A percentile compares a stretch with the other conserved stretches of the same genome.
Evolutionary conservation across 768 basidiomycete species (phyloP).

Genomic region (Leccinum longicurvipes): DNA sequence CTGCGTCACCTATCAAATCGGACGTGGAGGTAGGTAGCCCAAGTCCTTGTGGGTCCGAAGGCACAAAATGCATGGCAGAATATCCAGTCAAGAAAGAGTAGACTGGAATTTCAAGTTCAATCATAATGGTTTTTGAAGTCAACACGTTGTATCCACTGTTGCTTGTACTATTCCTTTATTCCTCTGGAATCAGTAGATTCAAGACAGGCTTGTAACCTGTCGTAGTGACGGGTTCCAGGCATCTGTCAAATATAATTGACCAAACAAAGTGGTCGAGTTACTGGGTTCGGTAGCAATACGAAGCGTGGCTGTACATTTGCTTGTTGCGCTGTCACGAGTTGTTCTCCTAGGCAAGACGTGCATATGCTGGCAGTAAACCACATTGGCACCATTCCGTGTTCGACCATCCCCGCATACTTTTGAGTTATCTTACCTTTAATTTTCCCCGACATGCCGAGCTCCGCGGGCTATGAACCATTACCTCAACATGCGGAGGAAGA

Average conservation of each 20-base stretch:
- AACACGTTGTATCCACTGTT: not conserved
- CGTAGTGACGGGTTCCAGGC: not conserved
- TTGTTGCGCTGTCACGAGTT: not conserved
- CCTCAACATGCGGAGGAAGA: slow-evolving; percentile 42
- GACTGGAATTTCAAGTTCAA: not conserved
- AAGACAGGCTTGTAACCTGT: not conserved
- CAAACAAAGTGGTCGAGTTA: not conserved
- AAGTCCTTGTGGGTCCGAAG: not conserved
- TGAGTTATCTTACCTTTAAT: too few relatives aligned
- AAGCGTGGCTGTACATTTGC: slow-evolving; percentile 22
- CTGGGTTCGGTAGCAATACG: not conserved
- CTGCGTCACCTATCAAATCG: not conserved
- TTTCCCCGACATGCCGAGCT: slow-evolving; percentile 37
- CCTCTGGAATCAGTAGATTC: not conserved
- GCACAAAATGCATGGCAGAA: not conserved
- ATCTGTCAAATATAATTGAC: not conserved
- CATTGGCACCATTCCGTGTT: slow-evolving; percentile 13
- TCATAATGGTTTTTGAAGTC: not conserved
- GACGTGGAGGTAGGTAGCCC: slow-evolving; percentile 10
- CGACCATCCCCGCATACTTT: slow-evolving; percentile 1
- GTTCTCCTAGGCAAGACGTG: slow-evolving; percentile 10
- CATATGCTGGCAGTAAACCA: slow-evolving; percentile 16
- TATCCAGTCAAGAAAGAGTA: not conserved
- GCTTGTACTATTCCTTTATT: not conserved
- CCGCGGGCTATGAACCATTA: slow-evolving; percentile 46